Evolutionary conservation across 2,329 filamentous ascomycete genomes (phyloP).

Genomic region (Hypoxylon sp.): DNA sequence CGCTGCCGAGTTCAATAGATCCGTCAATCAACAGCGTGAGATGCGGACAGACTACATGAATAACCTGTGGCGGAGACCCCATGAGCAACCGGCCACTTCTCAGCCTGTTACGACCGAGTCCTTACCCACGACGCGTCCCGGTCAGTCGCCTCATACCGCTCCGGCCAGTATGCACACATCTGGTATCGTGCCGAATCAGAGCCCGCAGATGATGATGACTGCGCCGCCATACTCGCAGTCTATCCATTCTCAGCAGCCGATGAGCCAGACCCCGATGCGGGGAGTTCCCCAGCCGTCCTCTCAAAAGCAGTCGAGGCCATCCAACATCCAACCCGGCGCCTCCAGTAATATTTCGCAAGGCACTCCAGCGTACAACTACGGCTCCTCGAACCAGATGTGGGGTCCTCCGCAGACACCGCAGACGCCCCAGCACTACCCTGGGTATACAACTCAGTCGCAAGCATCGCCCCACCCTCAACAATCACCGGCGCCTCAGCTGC

Average conservation of each 20-base stretch:
- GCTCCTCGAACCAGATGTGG: conserved; percentile 73
- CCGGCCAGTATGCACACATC: conserved; percentile 69
- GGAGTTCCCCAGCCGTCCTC: conserved; percentile 72
- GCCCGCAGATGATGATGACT: conserved; percentile 76
- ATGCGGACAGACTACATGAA: conserved; percentile 85
- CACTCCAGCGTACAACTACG: conserved; percentile 72
- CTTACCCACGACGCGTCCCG: conserved; percentile 64
- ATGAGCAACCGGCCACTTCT: conserved; percentile 76
- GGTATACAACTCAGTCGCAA: conserved; percentile 66
- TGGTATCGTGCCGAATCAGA: conserved; percentile 70
- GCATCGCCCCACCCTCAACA: conserved; percentile 65
- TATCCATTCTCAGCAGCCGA: conserved; percentile 76
- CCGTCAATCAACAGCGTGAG: conserved; percentile 82
- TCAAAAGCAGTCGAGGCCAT: conserved; percentile 76
- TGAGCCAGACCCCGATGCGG: conserved; percentile 79
- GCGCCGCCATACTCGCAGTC: conserved; percentile 77
- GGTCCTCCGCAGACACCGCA: conserved; percentile 71
- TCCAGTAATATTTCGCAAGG: conserved; percentile 65
- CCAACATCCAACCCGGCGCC: conserved; percentile 69
- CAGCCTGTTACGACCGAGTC: conserved; percentile 63
- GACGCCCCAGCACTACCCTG: conserved; percentile 68
- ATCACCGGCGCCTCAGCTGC: conserved; percentile 71
- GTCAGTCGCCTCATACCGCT: conserved; percentile 70
- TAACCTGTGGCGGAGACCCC: conserved; percentile 83
- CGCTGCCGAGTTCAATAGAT: conserved; percentile 90